These are phyloP conservation scores for Stereum hirsutum DNA, from an alignment of 1,284 basidiomycete species.

Conservation along the genomic window DNA sequence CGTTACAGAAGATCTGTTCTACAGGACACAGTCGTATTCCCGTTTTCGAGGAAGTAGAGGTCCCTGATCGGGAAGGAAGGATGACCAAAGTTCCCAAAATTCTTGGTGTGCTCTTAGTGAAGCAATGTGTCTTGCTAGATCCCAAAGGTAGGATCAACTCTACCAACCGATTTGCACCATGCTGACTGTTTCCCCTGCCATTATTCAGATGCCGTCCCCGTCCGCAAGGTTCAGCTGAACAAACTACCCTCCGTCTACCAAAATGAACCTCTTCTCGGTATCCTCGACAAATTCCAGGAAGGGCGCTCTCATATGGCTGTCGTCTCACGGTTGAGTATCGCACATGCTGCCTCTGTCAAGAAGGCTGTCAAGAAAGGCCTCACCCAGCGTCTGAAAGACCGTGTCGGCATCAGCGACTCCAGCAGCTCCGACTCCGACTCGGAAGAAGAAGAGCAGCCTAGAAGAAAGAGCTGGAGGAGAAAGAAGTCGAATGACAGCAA, in stretches of 20 bases:
- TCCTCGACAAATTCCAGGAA: slow-evolving; percentile 88
- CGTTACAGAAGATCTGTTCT: slow-evolving; percentile 63
- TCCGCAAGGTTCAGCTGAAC: slow-evolving; percentile 75
- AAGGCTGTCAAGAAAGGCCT: slow-evolving; percentile 61
- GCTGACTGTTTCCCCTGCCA: background rate
- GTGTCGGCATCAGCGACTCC: slow-evolving; percentile 55
- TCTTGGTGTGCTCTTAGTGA: slow-evolving; percentile 74
- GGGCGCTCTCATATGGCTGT: slow-evolving; percentile 90
- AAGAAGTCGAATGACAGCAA: no score
- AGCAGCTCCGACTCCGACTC: slow-evolving; percentile 21
- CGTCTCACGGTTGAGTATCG: slow-evolving; percentile 50
- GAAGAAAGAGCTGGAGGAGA: slow-evolving; percentile 21
- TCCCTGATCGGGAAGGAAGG: slow-evolving; percentile 29
- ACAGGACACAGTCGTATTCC: slow-evolving; percentile 77
- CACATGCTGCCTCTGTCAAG: slow-evolving; percentile 53
- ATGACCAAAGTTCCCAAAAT: slow-evolving; percentile 63
- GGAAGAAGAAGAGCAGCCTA: background rate
- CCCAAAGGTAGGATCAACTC: slow-evolving; percentile 63
- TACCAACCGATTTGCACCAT: no score
- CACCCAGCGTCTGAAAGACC: slow-evolving; percentile 57
- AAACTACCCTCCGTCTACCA: slow-evolving; percentile 80
- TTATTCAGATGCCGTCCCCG: slow-evolving; percentile 66
- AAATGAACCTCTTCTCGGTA: slow-evolving; percentile 80
- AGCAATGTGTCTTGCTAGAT: slow-evolving; percentile 81
- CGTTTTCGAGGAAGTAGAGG: slow-evolving; percentile 65